Evolutionary conservation across 345 rosid genomes (phyloP).

Genomic region (Lagerstroemia speciosa): DNA sequence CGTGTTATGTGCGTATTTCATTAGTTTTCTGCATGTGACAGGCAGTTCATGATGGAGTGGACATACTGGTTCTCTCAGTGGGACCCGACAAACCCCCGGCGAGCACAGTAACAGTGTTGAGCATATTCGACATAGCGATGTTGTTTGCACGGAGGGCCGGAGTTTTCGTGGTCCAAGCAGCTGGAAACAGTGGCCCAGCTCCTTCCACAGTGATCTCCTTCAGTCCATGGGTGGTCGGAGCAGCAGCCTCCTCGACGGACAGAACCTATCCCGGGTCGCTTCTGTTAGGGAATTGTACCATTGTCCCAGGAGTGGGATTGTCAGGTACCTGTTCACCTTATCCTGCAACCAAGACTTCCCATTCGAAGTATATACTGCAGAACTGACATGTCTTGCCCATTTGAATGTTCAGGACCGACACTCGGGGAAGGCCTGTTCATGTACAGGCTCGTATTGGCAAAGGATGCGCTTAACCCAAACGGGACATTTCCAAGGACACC

Average conservation of each 20-base stretch:
- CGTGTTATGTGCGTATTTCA: not conserved
- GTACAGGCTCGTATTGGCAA: constrained; percentile 55
- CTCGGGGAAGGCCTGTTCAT: constrained; percentile 33
- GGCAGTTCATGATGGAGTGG: constrained; percentile 70
- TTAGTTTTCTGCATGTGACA: constrained; percentile 5
- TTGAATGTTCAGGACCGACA: constrained; percentile 41
- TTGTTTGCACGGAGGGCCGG: constrained; percentile 62
- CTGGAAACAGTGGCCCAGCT: constrained; percentile 63
- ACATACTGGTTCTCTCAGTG: constrained; percentile 47
- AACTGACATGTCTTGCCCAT: not conserved
- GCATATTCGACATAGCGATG: constrained; percentile 53
- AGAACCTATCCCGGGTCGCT: constrained; percentile 50
- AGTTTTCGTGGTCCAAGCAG: constrained; percentile 79
- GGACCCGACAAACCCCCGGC: constrained; percentile 76
- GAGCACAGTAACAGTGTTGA: constrained; percentile 43
- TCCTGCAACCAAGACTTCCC: too few species aligned
- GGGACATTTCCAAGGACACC: constrained; percentile 44
- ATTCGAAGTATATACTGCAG: too few species aligned
- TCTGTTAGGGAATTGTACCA: constrained; percentile 50
- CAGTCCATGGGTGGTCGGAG: constrained; percentile 79
- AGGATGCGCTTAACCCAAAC: constrained; percentile 40
- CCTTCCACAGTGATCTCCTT: constrained; percentile 54
- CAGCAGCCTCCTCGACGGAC: constrained; percentile 55
- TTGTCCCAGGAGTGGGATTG: constrained; percentile 51
- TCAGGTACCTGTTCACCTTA: constrained; percentile 36